These are phyloP conservation scores for Cladobotryum mycophilum DNA, from an alignment of 2,329 filamentous ascomycete genomes.

Conservation along the genomic window DNA sequence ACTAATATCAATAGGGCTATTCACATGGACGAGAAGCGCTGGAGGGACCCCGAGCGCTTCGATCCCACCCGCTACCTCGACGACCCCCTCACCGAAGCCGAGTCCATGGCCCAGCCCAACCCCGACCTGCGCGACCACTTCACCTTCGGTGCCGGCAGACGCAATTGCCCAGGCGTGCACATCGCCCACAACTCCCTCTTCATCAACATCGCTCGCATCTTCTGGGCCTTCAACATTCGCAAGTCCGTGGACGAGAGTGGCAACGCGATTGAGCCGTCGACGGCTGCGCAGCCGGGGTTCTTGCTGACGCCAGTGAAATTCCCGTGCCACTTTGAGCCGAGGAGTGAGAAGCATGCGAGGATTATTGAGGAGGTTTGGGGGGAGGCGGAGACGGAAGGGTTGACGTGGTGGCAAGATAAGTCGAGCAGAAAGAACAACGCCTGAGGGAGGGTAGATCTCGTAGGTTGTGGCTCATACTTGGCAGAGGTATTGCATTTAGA, in stretches of 20 bases:
- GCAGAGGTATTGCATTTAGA: too few species aligned
- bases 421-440: not conserved
- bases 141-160: slow-evolving; percentile 48
- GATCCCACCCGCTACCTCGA: slow-evolving; percentile 16
- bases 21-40: slow-evolving; percentile 9
- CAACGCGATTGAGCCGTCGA: slow-evolving; percentile 5
- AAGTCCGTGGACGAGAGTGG: slow-evolving; percentile 14
- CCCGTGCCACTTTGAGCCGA: not conserved
- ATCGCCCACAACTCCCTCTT: slow-evolving; percentile 45
- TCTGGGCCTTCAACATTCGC: slow-evolving; percentile 41
- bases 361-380: slow-evolving; percentile 4
- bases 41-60: slow-evolving; percentile 6
- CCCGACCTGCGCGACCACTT: slow-evolving; percentile 44
- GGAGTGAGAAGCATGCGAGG: slow-evolving; percentile 3
- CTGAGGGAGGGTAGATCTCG: too few species aligned
- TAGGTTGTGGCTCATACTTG: too few species aligned
- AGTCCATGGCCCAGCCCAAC: slow-evolving; percentile 24
- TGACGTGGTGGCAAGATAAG: not conserved
- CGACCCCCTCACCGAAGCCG: slow-evolving; percentile 22
- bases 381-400: slow-evolving; percentile 1
- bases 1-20: slow-evolving; percentile 1
- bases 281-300: slow-evolving; percentile 6
- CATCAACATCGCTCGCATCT: slow-evolving; percentile 39
- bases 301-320: slow-evolving; percentile 7
- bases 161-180: slow-evolving; percentile 53